Evolutionary conservation across 1,139 yeast genomes (phyloP), one percentile per base, ranked within the genome.

Genomic region (Lodderomyces theae): DNA sequence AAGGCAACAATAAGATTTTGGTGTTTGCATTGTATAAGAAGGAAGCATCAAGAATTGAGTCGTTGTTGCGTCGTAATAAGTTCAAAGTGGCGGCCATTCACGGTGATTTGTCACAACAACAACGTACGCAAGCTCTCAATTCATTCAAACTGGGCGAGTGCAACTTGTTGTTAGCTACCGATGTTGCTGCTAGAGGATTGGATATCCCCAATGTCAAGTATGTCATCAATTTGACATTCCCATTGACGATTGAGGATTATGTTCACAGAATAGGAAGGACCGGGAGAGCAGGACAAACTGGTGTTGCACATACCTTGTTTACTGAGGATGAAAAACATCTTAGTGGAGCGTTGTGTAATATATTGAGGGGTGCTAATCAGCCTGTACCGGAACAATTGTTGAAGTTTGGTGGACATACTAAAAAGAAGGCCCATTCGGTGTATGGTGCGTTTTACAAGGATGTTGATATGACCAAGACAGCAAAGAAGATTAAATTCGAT

Each of bases 241-340:
- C 99, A 38, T 77, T 94, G 55, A 92, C 98, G 0, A 95, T 88
- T 18, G 99, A 92, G 66, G 98, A 94, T 67, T 92, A 92, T 57
- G 98, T 92, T 37, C 98, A 92, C 64, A 80, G 98, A 68, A 92
- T 92, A 53, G 98, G 98, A 51, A 84, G 98, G 74, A 92, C 98
- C 13, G 98, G 98, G 47, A 83, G 99, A 69, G 98, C 98, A 12
- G 98, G 98, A 34, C 88, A 86, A 64, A 74, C 89, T 2, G 99
- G 99, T 57, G 79, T 80, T 49, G 96, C 99, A 15, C 95, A 90
- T 59, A 92, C 98, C 1, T 72, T 92, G 42, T 92, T 92, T 69
- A 94, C 99, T 7, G 97, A 90, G 53, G 95, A 90, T 56, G 98
- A 92, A 61, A 92, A 92, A 65, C 98, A 92, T 61, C 75, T 94